These are phyloP conservation scores for Ustilago cynodontis DNA, from an alignment of 1,284 basidiomycete genomes.

Conservation along the genomic window DNA sequence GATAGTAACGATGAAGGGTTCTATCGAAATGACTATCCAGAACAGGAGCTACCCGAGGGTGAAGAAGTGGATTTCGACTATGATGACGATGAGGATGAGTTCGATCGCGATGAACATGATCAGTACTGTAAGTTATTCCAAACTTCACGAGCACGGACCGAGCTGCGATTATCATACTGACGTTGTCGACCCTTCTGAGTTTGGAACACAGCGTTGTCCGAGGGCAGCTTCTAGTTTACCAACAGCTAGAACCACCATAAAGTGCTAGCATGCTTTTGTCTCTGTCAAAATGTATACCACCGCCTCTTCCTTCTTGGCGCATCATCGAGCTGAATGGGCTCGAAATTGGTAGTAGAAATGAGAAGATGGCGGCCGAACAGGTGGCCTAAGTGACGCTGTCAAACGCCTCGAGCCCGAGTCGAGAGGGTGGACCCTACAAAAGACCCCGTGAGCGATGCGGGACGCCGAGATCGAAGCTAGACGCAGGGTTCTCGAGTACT, in stretches of 20 bases:
- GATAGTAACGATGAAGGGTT: slow-evolving; percentile 69
- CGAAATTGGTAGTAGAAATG: background rate
- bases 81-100: slow-evolving; percentile 45
- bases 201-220: slow-evolving; percentile 29
- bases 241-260: background rate
- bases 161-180: background rate
- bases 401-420: background rate
- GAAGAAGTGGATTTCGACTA: slow-evolving; percentile 55
- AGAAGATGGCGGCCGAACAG: no score
- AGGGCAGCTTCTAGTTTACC: slow-evolving; percentile 32
- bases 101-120: slow-evolving; percentile 44
- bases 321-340: background rate
- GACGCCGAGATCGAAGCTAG: background rate
- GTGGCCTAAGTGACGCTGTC: background rate
- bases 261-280: background rate
- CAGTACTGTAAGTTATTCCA: slow-evolving; percentile 42
- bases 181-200: background rate
- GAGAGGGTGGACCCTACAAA: background rate
- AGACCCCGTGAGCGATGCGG: background rate
- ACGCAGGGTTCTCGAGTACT: background rate
- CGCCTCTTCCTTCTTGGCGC: background rate
- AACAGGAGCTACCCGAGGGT: slow-evolving; percentile 56
- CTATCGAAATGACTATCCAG: slow-evolving; percentile 67
- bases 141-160: no score
- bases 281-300: background rate